Evolutionary conservation across 2,329 filamentous ascomycete species (phyloP), one percentile per base, ranked within the genome.

Genomic region (Penicillium sp.): DNA sequence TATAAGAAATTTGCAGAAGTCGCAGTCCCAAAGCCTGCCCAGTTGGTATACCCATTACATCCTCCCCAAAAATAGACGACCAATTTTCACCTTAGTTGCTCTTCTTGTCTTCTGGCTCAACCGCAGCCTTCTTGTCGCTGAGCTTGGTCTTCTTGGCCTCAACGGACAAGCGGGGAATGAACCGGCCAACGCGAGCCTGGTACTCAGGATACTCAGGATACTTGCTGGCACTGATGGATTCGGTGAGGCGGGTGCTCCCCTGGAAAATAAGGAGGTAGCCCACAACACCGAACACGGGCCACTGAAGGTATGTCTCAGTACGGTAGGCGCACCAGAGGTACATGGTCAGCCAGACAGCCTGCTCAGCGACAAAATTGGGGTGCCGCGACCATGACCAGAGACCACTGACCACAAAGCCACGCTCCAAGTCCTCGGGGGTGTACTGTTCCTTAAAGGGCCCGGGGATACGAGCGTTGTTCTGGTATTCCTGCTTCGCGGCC

Each of bases 301-400:
- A 98, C 66, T 85, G 91, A 62, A 83, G 83, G 28, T 83, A 72
- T 2, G 75, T 80, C 39, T 81, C 77, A 20, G 83, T 86, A 39
- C 82, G 78, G 60, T 80, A 84, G 65, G 86, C 91, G 51, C 79
- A 81, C 93, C 91, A 98, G 58, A 87, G 79, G 65, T 97, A 97
- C 36, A 97, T 68, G 7, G 81, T 71, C 38, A 94, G 75, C 93
- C 93, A 98, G 56, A 97, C 81, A 19, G 81, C 74, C 69, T 97
- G 93, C 68, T 98, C 93, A 4, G 87, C 87, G 4, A 86, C 81
- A 60, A 97, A 98, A 66, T 98, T 98, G 33, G 93, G 93, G 64
- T 98, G 94, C 31, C 93, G 79, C 54, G 85, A 91, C 72, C 83
- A 89, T 1, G 82, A 84, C 84, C 87, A 98, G 6, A 98, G 73